A percentile compares a stretch with the other conserved stretches of the same genome.
Conservation (phyloP, 257 asterid genomes). For the Capsicum chinense region DNA sequence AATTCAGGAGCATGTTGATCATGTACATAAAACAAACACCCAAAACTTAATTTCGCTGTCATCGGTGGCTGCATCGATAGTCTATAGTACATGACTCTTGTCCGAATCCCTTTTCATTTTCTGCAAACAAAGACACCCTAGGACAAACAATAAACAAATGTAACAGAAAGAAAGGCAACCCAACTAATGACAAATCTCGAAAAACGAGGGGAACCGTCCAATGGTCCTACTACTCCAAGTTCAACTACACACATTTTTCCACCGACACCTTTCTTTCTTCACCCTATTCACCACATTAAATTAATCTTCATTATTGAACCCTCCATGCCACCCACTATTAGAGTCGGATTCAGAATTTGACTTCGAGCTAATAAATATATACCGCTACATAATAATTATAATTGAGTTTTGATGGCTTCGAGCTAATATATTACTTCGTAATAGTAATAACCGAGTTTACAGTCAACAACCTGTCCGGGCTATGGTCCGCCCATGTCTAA, state of each 20-base stretch:
- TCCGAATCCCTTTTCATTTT: neutral
- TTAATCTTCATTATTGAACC: neutral
- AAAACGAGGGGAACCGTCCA: neutral
- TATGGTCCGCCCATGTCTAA: neutral
- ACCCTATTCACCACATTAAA: neutral
- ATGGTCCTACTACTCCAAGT: neutral
- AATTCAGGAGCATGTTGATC: too few species aligned
- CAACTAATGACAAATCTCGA: constrained; percentile 12
- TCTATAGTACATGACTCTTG: neutral
- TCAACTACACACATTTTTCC: neutral
- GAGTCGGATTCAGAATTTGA: neutral
- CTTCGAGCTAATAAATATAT: neutral
- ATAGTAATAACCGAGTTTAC: too few species aligned
- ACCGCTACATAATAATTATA: neutral
- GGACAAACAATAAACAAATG: constrained; percentile 1
- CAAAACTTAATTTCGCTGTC: too few species aligned
- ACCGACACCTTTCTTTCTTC: neutral
- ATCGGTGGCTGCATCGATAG: too few species aligned
- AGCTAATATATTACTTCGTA: neutral
- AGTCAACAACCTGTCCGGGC: neutral
- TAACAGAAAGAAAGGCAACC: neutral
- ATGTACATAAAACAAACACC: too few species aligned
- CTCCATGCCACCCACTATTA: neutral
- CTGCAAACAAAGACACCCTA: neutral
- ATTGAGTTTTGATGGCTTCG: too few species aligned